phyloP scores from a whole-genome alignment of 169 alveolate genomes.

The Cryptosporidium ubiquitum region DNA sequence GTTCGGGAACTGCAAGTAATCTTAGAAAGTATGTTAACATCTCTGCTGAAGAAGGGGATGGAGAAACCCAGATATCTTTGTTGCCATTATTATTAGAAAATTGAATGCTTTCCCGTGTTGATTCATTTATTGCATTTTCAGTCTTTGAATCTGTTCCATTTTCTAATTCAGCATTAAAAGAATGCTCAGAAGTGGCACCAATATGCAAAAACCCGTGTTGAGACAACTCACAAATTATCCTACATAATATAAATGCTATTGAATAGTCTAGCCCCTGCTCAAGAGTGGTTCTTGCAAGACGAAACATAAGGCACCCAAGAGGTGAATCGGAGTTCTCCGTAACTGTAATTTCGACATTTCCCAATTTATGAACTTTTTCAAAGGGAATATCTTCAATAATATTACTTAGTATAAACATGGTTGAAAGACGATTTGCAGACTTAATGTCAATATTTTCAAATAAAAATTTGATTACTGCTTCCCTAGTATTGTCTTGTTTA shows the following conservation, averaged over 20 bases:
- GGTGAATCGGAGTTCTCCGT: constrained; percentile 38
- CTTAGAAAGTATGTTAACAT: constrained; percentile 63
- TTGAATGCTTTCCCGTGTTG: not conserved
- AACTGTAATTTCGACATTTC: not conserved
- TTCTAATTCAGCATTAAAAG: not conserved
- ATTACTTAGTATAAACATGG: constrained; percentile 53
- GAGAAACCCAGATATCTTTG: constrained; percentile 45
- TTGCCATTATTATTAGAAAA: not conserved
- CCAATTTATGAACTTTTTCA: not conserved
- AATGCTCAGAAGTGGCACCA: constrained; percentile 21
- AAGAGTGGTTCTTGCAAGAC: constrained; percentile 66
- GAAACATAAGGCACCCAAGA: constrained; percentile 41
- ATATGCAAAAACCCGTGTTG: constrained; percentile 58
- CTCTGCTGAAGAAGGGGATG: constrained; percentile 71
- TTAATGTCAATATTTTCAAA: constrained; percentile 64
- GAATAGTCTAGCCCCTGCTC: constrained; percentile 68
- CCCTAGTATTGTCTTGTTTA: constrained; percentile 23
- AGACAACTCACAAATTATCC: constrained; percentile 44
- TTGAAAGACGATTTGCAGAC: constrained; percentile 58
- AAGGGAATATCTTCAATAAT: constrained; percentile 46
- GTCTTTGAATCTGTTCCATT: not conserved
- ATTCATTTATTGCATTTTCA: not conserved
- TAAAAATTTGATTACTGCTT: constrained; percentile 18
- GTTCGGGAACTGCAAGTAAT: constrained; percentile 68
- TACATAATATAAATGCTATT: constrained; percentile 54